A percentile compares a stretch with the other conserved stretches of the same genome.
phyloP scores from a whole-genome alignment of 345 rosid genomes.

The Populus nigra region DNA sequence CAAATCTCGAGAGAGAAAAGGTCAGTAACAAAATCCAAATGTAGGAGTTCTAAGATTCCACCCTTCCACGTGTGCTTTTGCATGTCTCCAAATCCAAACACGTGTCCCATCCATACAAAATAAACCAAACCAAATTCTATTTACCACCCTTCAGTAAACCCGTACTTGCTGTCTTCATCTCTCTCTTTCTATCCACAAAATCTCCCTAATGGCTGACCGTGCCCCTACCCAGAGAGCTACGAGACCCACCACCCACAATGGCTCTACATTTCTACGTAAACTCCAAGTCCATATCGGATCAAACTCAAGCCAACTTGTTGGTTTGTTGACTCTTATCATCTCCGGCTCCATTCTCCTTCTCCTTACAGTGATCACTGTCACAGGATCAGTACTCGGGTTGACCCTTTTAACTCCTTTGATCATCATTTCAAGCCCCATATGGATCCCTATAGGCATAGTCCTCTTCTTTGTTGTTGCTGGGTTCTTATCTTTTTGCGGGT shows the following conservation, averaged over 20 bases:
- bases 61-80: slow-evolving; percentile 30
- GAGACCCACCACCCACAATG: slow-evolving; percentile 4
- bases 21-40: slow-evolving; percentile 10
- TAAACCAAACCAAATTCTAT: background rate
- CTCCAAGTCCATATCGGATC: slow-evolving; percentile 47
- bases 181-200: background rate
- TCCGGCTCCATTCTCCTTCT: slow-evolving; percentile 62
- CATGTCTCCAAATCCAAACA: slow-evolving; percentile 21
- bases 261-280: slow-evolving; percentile 39
- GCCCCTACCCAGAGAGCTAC: slow-evolving; percentile 12
- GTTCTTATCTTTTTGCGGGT: slow-evolving; percentile 50
- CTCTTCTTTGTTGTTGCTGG: slow-evolving; percentile 39
- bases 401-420: slow-evolving; percentile 58
- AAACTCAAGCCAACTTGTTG: slow-evolving; percentile 55
- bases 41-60: slow-evolving; percentile 10
- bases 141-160: background rate
- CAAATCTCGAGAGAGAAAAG: background rate
- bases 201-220: slow-evolving; percentile 24
- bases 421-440: slow-evolving; percentile 66
- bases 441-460: slow-evolving; percentile 53
- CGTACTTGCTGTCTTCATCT: background rate
- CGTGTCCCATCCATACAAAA: slow-evolving; percentile 5
- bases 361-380: slow-evolving; percentile 59
- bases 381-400: slow-evolving; percentile 43
- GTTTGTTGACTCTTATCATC: slow-evolving; percentile 52